phyloP scores from a whole-genome alignment of 441 rosid genomes.

The Adansonia grandidieri region DNA sequence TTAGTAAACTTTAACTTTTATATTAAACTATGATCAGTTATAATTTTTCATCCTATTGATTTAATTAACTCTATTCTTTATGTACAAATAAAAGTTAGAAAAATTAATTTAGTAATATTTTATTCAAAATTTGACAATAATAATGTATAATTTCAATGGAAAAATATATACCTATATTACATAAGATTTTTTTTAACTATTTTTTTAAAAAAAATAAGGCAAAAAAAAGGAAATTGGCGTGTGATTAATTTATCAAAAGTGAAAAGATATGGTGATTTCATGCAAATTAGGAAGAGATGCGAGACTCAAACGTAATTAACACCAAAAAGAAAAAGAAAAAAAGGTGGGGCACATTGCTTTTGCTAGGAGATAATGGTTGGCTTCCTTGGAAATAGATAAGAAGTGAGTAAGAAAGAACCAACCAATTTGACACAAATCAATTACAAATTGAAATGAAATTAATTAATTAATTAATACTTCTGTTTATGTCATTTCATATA shows the following conservation, averaged over 20 bases:
- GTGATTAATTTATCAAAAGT: not conserved
- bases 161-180: not conserved
- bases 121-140: no score
- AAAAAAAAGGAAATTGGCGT: not conserved
- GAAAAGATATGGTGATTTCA: not conserved
- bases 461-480: no score
- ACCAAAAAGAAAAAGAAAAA: not conserved
- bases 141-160: no score
- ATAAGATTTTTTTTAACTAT: not conserved
- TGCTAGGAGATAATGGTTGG: not conserved
- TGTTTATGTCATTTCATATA: no score
- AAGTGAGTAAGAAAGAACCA: not conserved
- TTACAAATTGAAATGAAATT: no score
- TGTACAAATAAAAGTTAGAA: not conserved
- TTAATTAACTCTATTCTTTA: not conserved
- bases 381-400: not conserved
- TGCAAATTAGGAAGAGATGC: not conserved
- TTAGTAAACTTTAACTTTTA: no score
- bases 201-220: not conserved
- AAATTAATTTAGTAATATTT: no score
- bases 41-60: not conserved
- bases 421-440: not conserved
- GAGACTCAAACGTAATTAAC: not conserved
- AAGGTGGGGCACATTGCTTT: not conserved
- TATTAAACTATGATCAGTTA: not conserved